These are phyloP conservation scores for Aureobasidium namibiae DNA, from an alignment of 2,329 filamentous ascomycete species.

Conservation along the genomic window DNA sequence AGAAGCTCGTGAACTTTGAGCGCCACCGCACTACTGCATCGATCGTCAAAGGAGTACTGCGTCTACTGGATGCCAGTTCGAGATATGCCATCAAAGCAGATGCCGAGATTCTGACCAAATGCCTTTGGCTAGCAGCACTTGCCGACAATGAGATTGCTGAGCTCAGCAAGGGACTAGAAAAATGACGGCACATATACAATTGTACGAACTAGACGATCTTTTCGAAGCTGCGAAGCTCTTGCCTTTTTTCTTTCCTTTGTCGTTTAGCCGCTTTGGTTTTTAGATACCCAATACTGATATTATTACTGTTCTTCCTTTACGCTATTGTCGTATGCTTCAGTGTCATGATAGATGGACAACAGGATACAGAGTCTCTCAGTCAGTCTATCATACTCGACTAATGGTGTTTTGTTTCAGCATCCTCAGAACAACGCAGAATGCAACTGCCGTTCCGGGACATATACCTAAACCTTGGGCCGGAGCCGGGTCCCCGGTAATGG, in stretches of 20 bases:
- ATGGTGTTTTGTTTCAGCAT: too few species aligned
- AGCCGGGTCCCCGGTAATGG: too few species aligned
- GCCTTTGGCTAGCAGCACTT: constrained; percentile 76
- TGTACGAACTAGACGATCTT: background rate
- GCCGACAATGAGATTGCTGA: constrained; percentile 61
- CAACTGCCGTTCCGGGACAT: too few species aligned
- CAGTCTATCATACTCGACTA: too few species aligned
- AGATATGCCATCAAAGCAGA: constrained; percentile 67
- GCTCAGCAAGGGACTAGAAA: constrained; percentile 24
- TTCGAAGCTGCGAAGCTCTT: background rate
- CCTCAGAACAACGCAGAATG: too few species aligned
- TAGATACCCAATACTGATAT: background rate
- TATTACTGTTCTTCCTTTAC: background rate
- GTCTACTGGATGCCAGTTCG: constrained; percentile 70
- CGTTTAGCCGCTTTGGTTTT: background rate
- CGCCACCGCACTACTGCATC: constrained; percentile 66
- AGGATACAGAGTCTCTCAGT: too few species aligned
- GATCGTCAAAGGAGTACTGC: constrained; percentile 70
- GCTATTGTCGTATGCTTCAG: background rate
- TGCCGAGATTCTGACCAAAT: constrained; percentile 68
- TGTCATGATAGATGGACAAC: too few species aligned
- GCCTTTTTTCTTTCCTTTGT: background rate
- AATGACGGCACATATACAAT: background rate
- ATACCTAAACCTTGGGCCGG: too few species aligned
- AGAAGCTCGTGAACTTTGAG: constrained; percentile 75